phyloP scores from a whole-genome alignment of 2,329 filamentous ascomycete species.

The Neofusicoccum laricinum region DNA sequence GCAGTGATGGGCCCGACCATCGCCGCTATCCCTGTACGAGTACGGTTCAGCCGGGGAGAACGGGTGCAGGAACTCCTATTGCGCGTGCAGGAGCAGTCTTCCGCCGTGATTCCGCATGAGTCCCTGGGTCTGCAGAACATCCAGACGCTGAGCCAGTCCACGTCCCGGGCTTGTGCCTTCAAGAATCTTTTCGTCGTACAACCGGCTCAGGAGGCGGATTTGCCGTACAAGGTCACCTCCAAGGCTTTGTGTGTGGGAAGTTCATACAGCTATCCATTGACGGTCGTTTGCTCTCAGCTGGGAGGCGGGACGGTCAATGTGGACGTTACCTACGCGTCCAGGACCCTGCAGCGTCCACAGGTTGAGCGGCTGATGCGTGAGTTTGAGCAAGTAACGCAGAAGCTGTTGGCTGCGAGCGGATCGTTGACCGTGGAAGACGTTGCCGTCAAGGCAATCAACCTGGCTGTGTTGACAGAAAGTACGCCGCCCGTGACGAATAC shows the following conservation, averaged over 20 bases:
- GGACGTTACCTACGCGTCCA: background rate
- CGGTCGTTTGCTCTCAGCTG: background rate
- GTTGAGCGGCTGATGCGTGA: background rate
- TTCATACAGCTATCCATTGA: background rate
- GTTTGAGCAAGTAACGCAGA: background rate
- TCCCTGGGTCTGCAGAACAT: constrained; percentile 27
- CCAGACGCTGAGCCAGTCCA: constrained; percentile 43
- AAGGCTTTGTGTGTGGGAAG: background rate
- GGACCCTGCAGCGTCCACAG: background rate
- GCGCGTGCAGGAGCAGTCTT: background rate
- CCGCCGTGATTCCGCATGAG: constrained; percentile 20
- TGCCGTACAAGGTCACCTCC: background rate
- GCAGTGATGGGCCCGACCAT: constrained; percentile 42
- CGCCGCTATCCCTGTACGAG: constrained; percentile 34
- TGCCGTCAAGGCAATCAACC: too few species aligned
- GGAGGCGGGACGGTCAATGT: background rate
- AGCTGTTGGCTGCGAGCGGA: background rate
- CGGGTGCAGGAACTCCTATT: constrained; percentile 19
- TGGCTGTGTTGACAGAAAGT: too few species aligned
- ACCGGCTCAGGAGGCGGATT: constrained; percentile 5
- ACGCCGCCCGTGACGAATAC: too few species aligned
- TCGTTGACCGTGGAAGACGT: background rate
- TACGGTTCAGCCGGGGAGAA: constrained; percentile 18
- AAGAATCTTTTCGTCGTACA: constrained; percentile 53
- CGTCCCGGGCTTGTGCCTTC: constrained; percentile 51